Evolutionary conservation across 108 stramenopile species (phyloP).

Genomic region (Schizochytrium sp.): DNA sequence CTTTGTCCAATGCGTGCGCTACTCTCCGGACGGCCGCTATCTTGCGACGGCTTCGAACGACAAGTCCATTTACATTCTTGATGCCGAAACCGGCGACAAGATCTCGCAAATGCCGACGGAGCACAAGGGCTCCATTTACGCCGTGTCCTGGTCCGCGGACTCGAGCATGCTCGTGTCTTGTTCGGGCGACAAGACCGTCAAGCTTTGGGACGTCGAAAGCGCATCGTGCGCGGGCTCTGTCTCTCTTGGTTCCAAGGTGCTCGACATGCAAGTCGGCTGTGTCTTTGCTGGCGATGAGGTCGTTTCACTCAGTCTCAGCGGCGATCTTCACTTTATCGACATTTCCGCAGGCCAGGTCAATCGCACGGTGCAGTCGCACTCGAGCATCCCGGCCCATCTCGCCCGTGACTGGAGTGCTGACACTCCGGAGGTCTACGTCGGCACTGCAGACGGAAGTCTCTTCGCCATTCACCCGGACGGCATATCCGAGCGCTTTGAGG

Average conservation of each 20-base stretch:
- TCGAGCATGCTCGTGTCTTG: background rate
- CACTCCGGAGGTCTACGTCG: background rate
- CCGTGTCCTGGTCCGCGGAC: background rate
- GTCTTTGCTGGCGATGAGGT: background rate
- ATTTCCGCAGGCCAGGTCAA: background rate
- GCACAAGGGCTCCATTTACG: conserved; percentile 13
- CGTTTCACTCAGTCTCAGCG: background rate
- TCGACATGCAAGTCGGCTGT: background rate
- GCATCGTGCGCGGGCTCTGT: background rate
- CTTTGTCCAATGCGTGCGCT: background rate
- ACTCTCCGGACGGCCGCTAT: background rate
- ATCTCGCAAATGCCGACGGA: background rate
- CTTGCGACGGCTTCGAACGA: background rate
- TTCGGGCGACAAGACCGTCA: conserved; percentile 4
- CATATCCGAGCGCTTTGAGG: background rate
- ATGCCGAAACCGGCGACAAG: background rate
- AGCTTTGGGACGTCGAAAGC: background rate
- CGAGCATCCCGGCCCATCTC: background rate
- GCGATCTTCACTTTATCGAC: background rate
- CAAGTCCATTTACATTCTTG: conserved; percentile 5
- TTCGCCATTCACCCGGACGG: background rate
- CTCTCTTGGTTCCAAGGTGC: background rate
- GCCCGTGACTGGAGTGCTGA: background rate
- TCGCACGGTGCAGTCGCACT: background rate
- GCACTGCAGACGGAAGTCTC: background rate